A percentile compares a stretch with the other conserved stretches of the same genome.
Conservation (phyloP, 768 basidiomycete genomes). For the Boletales sp. region DNA sequence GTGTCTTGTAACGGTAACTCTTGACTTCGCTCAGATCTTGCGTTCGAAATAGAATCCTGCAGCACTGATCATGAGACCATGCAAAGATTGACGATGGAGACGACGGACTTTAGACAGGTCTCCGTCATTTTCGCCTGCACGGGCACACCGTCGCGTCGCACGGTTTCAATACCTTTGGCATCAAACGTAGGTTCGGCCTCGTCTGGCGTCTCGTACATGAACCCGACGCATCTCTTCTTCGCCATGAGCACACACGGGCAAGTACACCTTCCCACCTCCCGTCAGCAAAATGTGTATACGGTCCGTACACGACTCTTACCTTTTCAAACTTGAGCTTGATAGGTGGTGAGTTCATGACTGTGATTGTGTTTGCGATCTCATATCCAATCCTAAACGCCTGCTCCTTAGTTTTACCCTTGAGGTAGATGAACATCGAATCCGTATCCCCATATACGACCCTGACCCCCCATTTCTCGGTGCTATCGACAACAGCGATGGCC, state of each 20-base stretch:
- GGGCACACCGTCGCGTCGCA: slow-evolving; percentile 85
- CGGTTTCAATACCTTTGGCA: slow-evolving; percentile 97
- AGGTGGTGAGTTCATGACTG: slow-evolving; percentile 82
- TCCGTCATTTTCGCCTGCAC: slow-evolving; percentile 95
- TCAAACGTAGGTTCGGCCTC: slow-evolving; percentile 81
- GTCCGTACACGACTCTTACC: slow-evolving; percentile 36
- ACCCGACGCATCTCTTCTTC: slow-evolving; percentile 98
- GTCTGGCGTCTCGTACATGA: slow-evolving; percentile 85
- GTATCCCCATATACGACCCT: slow-evolving; percentile 97
- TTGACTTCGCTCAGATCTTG: slow-evolving; percentile 90
- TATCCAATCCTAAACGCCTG: slow-evolving; percentile 92
- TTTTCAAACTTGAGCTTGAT: slow-evolving; percentile 98
- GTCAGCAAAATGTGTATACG: neutral
- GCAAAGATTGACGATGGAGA: neutral
- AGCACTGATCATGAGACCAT: neutral
- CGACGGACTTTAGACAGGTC: slow-evolving; percentile 73
- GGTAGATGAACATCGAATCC: slow-evolving; percentile 88
- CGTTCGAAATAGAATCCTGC: slow-evolving; percentile 86
- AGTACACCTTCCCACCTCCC: slow-evolving; percentile 65
- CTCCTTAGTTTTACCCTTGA: slow-evolving; percentile 89
- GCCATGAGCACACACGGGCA: slow-evolving; percentile 94
- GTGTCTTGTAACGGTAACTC: slow-evolving; percentile 78
- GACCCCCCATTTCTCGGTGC: slow-evolving; percentile 82
- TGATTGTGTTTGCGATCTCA: slow-evolving; percentile 88
- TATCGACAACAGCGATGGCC: slow-evolving; percentile 81